These are phyloP conservation scores for Hordeum pubiflorum DNA, from an alignment of 202 grass and related monocot species.

Conservation along the genomic window DNA sequence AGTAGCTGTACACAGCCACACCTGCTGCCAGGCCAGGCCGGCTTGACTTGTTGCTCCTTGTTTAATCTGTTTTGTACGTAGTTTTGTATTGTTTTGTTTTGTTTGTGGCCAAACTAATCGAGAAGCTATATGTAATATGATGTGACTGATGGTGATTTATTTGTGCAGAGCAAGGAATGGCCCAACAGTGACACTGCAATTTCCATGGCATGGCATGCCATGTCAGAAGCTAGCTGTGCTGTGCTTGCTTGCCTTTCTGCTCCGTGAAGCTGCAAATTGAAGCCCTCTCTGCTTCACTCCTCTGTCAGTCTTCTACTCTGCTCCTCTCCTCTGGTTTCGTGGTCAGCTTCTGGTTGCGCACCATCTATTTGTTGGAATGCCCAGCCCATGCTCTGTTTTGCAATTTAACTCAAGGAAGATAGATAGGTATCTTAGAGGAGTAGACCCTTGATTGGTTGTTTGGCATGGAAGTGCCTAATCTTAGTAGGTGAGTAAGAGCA, in stretches of 20 bases:
- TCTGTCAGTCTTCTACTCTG: background rate
- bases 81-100: no score
- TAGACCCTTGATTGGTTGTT: no score
- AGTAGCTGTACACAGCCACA: background rate
- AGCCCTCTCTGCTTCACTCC: no score
- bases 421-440: no score
- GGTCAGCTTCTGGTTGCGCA: background rate
- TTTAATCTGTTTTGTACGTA: background rate
- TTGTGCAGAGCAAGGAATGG: background rate
- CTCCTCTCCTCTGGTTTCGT: background rate
- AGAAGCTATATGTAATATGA: no score
- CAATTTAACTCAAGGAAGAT: background rate
- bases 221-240: background rate
- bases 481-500: background rate
- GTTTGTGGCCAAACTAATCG: no score
- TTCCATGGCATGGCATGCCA: background rate
- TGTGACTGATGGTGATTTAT: background rate
- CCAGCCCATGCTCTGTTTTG: background rate
- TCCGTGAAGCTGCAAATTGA: no score
- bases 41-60: background rate
- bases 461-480: no score
- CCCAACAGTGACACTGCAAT: background rate
- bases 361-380: background rate
- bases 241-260: no score
- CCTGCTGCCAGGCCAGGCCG: no score